phyloP scores from a whole-genome alignment of 2,329 filamentous ascomycete genomes.

The Paecilomyces formosus region DNA sequence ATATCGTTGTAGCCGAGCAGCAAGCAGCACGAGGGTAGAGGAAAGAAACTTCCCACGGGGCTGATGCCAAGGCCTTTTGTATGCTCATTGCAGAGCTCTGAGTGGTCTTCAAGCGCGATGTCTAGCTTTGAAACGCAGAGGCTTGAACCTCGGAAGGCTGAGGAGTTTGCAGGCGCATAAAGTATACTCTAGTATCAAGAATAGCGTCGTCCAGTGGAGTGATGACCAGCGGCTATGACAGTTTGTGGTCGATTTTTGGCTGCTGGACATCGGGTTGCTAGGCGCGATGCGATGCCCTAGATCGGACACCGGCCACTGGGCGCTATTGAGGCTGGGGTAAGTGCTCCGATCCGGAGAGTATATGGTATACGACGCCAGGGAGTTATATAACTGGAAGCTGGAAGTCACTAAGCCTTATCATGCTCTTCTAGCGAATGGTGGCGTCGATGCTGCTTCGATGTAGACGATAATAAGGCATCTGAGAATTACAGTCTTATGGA shows the following conservation, averaged over 20 bases:
- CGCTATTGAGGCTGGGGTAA: background rate
- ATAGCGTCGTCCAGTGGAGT: background rate
- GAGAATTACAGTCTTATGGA: too few species aligned
- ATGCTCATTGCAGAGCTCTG: background rate
- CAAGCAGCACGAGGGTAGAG: background rate
- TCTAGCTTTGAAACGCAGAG: background rate
- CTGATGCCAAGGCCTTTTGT: background rate
- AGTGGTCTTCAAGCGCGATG: background rate
- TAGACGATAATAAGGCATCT: background rate
- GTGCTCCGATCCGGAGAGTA: background rate
- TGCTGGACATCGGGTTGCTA: background rate
- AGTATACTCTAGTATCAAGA: background rate
- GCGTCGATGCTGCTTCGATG: background rate
- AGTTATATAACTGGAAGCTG: background rate
- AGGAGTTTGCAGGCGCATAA: background rate
- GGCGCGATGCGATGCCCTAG: background rate
- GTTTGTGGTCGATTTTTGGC: background rate
- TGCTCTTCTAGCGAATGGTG: background rate
- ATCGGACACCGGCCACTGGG: background rate
- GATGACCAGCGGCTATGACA: background rate
- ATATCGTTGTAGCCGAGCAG: background rate
- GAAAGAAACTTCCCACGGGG: background rate
- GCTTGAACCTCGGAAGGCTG: background rate
- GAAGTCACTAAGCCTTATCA: background rate
- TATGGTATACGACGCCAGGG: background rate